Evolutionary conservation across 352 stramenopile genomes (phyloP), one percentile per base, ranked within the genome.

Genomic region (Pythium sp.): DNA sequence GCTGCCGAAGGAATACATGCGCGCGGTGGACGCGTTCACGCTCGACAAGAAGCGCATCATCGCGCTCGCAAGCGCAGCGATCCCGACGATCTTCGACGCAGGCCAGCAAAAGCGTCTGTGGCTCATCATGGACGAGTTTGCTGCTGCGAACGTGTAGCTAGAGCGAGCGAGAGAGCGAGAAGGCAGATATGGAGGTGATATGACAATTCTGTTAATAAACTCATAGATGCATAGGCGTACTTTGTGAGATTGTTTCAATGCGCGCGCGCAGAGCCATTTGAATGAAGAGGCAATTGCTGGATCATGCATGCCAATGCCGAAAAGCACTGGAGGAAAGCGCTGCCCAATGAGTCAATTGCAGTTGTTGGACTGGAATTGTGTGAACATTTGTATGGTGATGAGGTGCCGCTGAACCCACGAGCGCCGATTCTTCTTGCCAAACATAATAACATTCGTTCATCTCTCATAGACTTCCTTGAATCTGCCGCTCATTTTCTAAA

Each of bases 1-100:
- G 57, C 68, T 96, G 20, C 93, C 92, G 5, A 86, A 78, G 46
- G 95, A 98, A 74, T 94, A 97, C 46, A 71, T 92, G 41, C 81
- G 97, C 18, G 80, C 94, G 0, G 82, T 80, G 0, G 74, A 81
- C 34, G 88, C 91, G 22, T 98, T 96, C 68, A 66, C 70, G 15
- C 77, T 98, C 28, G 75, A 72, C 30, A 68, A 81, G n/a, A 34
- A 30, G 11, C 74, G 75, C 14, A 72, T 93, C 49, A 53, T 75
- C 49, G 74, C 60, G 34, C 78, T 93, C 38, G 80, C 83, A 3
- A 68, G 57, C 24, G 74, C 76, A 0, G 75, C 86, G 26, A 77
- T 92, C 28, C 51, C 73, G 24, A 70, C 78, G n/a, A 84, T 93
- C 68, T 93, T 93, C 54, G 83, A 92, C 66, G 60, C 70, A 15